Conservation (phyloP, 176 grass and related monocot species). For the Avena atlantica region DNA sequence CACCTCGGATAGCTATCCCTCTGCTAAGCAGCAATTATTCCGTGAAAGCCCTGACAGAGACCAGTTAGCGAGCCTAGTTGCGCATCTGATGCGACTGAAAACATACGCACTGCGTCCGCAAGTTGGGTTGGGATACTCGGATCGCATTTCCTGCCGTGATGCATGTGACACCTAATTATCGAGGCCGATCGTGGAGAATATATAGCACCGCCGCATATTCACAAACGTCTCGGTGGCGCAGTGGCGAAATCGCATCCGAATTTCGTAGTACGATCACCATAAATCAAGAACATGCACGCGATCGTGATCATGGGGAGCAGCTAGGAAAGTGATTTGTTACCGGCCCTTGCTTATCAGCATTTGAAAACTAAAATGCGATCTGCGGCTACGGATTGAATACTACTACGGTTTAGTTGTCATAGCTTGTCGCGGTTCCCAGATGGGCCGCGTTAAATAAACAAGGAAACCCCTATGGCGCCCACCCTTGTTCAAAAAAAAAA, state of each 20-base stretch:
- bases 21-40: neutral
- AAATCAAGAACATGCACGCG: neutral
- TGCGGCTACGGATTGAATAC: neutral
- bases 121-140: neutral
- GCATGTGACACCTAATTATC: constrained; percentile 9
- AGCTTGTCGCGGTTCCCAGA: neutral
- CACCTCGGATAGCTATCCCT: neutral
- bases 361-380: neutral
- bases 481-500: neutral
- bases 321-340: constrained; percentile 27
- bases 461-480: too few species aligned
- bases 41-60: neutral
- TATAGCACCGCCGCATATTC: neutral
- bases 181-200: neutral
- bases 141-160: neutral
- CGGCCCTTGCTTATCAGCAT: neutral
- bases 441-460: neutral
- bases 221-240: neutral
- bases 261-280: neutral
- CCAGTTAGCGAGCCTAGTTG: neutral
- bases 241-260: neutral
- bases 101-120: neutral
- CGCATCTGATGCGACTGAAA: neutral
- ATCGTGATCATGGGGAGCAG: neutral
- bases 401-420: neutral